These are phyloP conservation scores for Geotrichum histeridarum DNA, from an alignment of 1,139 yeast species.

Conservation along the genomic window DNA sequence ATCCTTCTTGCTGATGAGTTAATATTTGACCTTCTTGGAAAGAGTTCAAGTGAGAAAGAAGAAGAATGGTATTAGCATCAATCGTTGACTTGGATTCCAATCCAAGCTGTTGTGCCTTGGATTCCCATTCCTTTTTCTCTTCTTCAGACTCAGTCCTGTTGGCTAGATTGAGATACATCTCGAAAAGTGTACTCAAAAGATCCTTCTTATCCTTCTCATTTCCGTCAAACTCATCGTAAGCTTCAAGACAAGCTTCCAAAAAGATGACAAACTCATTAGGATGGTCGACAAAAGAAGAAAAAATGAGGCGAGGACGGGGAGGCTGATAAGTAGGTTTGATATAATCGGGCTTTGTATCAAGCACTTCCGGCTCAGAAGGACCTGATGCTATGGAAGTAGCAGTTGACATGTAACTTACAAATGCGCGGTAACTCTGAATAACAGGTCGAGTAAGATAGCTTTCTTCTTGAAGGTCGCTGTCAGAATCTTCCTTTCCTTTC, in stretches of 20 bases:
- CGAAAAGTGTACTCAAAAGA: conserved; percentile 71
- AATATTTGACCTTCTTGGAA: conserved; percentile 27
- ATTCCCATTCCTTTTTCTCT: conserved; percentile 50
- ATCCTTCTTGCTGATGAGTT: conserved; percentile 42
- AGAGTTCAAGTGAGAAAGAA: conserved; percentile 54
- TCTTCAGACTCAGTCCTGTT: conserved; percentile 40
- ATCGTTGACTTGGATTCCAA: conserved; percentile 41
- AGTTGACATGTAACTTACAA: conserved; percentile 56
- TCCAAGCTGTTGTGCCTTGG: conserved; percentile 56
- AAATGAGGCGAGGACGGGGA: conserved; percentile 83
- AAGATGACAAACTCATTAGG: conserved; percentile 90
- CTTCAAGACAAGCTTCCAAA: conserved; percentile 81
- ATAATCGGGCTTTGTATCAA: conserved; percentile 6
- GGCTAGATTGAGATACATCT: conserved; percentile 67
- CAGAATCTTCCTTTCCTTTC: conserved; percentile 11
- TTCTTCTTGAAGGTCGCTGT: conserved; percentile 8
- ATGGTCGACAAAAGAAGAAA: conserved; percentile 76
- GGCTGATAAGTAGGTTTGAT: conserved; percentile 77
- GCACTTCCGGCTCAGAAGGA: conserved; percentile 7
- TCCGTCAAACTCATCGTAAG: conserved; percentile 74
- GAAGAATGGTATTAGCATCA: conserved; percentile 56
- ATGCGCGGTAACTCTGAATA: conserved; percentile 66
- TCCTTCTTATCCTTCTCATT: conserved; percentile 64
- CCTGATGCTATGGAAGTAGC: conserved; percentile 8
- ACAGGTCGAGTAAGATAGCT: conserved; percentile 38